Percentiles rank a stretch among this genome's conserved stretches.
These are phyloP conservation scores for Nicotiana noctiflora DNA, from an alignment of 257 asterid species.

Conservation along the genomic window DNA sequence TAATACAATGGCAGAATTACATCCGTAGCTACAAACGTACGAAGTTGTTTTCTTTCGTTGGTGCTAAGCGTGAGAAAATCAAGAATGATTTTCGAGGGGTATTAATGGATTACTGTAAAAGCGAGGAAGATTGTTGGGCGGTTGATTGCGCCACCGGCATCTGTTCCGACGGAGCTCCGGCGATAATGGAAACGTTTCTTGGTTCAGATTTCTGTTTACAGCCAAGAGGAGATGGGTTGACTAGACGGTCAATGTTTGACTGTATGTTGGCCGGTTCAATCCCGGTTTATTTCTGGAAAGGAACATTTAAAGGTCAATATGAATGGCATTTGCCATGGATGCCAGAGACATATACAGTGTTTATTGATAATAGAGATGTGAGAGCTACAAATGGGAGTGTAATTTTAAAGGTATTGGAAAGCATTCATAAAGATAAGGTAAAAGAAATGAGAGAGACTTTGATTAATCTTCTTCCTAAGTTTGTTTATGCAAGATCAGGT, in stretches of 20 bases:
- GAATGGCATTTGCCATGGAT: constrained; percentile 28
- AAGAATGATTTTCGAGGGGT: constrained; percentile 26
- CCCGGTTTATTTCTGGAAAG: constrained; percentile 41
- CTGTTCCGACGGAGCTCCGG: constrained; percentile 29
- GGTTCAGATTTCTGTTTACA: constrained; percentile 41
- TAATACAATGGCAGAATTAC: constrained; percentile 21
- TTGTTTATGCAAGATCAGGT: constrained; percentile 17
- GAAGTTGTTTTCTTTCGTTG: constrained; percentile 22
- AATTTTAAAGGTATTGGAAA: constrained; percentile 16
- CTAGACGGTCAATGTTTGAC: constrained; percentile 37
- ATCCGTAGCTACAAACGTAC: constrained; percentile 17
- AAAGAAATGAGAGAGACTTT: constrained; percentile 29
- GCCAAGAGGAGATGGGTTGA: constrained; percentile 36
- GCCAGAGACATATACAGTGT: constrained; percentile 27
- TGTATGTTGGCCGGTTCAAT: constrained; percentile 46
- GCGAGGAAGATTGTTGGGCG: constrained; percentile 14
- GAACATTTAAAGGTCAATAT: constrained; percentile 29
- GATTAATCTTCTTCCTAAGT: constrained; percentile 27
- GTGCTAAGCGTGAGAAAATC: constrained; percentile 24
- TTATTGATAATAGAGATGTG: constrained; percentile 22
- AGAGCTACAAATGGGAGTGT: constrained; percentile 17
- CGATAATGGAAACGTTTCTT: constrained; percentile 23
- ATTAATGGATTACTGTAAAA: constrained; percentile 23
- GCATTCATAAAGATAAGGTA: constrained; percentile 24
- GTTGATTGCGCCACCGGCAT: constrained; percentile 27